A percentile compares a stretch with the other conserved stretches of the same genome.
phyloP scores from a whole-genome alignment of 768 basidiomycete species.

The Lactifluus volemus region DNA sequence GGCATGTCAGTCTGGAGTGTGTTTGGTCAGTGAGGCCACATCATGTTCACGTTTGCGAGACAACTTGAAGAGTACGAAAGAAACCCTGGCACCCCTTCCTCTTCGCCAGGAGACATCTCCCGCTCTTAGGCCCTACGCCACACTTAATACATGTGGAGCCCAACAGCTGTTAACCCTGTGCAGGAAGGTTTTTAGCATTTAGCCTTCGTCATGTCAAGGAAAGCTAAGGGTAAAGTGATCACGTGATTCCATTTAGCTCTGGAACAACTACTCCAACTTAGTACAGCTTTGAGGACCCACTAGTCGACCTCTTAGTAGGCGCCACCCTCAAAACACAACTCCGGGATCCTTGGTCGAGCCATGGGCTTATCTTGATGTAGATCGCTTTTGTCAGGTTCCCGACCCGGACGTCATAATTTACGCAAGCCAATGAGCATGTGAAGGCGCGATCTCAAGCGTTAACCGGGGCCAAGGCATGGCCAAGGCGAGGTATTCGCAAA shows the following conservation, averaged over 20 bases:
- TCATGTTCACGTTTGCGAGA: no score
- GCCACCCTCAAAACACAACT: background rate
- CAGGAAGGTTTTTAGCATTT: background rate
- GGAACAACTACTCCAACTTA: background rate
- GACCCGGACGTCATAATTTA: background rate
- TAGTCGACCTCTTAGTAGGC: background rate
- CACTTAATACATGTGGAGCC: background rate
- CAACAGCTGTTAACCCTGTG: no score
- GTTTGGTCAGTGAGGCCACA: no score
- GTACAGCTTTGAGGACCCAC: background rate
- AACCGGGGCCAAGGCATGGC: constrained; percentile 1
- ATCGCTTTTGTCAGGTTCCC: background rate
- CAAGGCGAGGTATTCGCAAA: constrained; percentile 4
- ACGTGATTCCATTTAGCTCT: background rate
- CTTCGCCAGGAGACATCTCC: no score
- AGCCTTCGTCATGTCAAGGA: background rate
- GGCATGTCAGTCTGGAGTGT: no score
- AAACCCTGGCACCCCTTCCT: background rate
- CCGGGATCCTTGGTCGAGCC: background rate
- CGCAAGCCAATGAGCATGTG: background rate
- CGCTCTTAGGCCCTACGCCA: no score
- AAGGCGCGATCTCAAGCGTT: background rate
- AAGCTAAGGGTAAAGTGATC: background rate
- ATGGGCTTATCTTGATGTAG: background rate
- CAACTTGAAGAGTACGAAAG: background rate